Percentiles rank a stretch among this genome's conserved stretches.
Evolutionary conservation across 2,329 filamentous ascomycete genomes (phyloP).

Genomic region (Graphium sp.): DNA sequence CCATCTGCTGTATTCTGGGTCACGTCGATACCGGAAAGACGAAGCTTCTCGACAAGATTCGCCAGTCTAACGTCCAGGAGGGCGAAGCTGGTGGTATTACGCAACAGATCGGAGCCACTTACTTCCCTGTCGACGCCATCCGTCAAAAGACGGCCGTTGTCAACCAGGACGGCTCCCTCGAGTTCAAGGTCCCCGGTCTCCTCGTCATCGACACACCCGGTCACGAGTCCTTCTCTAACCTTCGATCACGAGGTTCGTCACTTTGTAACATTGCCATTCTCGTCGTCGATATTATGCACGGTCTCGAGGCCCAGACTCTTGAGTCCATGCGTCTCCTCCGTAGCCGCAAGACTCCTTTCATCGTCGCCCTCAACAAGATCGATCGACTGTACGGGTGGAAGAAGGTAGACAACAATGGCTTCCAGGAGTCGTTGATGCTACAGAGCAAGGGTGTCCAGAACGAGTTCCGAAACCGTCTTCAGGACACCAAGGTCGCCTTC

Average conservation of each 20-base stretch:
- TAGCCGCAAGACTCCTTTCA: constrained; percentile 92
- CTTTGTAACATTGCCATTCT: constrained; percentile 99
- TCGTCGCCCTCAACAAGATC: constrained; percentile 98
- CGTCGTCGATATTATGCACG: constrained; percentile 99
- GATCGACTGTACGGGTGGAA: constrained; percentile 99
- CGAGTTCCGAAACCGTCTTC: constrained; percentile 81
- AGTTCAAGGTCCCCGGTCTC: constrained; percentile 95
- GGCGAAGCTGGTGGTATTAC: constrained; percentile 99
- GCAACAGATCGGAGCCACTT: constrained; percentile 97
- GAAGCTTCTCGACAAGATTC: constrained; percentile 96
- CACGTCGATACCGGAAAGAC: constrained; percentile 99
- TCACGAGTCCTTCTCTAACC: constrained; percentile 99
- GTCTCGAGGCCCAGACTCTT: constrained; percentile 87
- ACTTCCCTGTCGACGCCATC: constrained; percentile 92
- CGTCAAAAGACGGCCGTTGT: constrained; percentile 85
- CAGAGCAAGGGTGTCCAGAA: constrained; percentile 89
- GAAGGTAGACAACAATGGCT: constrained; percentile 96
- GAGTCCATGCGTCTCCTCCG: constrained; percentile 92
- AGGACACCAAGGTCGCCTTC: constrained; percentile 85
- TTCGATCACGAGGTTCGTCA: constrained; percentile 90
- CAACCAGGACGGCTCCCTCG: constrained; percentile 77
- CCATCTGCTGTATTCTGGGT: constrained; percentile 98
- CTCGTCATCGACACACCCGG: constrained; percentile 95
- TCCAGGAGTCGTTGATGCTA: constrained; percentile 76
- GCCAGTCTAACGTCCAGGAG: constrained; percentile 96